Evolutionary conservation across 257 asterid species (phyloP).

Genomic region (Nicotiana tomentosiformis): DNA sequence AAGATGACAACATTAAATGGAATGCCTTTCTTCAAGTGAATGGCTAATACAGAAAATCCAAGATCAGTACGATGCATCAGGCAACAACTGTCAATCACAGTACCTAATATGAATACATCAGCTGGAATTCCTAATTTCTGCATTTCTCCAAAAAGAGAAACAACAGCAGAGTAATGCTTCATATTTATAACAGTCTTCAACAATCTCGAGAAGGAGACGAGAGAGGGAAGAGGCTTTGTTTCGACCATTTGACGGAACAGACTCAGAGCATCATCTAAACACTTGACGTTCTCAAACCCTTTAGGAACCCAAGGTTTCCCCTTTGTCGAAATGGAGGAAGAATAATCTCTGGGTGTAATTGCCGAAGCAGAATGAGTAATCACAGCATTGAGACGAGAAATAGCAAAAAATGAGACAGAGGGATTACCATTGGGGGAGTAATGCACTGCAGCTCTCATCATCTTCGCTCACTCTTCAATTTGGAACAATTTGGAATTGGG

Average conservation of each 20-base stretch:
- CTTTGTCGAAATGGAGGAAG: too few species aligned
- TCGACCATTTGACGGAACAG: slow-evolving; percentile 13
- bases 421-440: too few species aligned
- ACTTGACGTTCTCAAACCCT: background rate
- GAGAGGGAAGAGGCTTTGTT: slow-evolving; percentile 15
- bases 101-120: background rate
- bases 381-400: too few species aligned
- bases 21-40: slow-evolving; percentile 14
- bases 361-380: too few species aligned
- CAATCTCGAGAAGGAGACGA: slow-evolving; percentile 10
- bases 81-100: background rate
- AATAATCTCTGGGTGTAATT: too few species aligned
- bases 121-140: background rate
- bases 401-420: too few species aligned
- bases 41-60: slow-evolving; percentile 14
- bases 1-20: background rate
- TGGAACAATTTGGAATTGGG: too few species aligned
- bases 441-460: too few species aligned
- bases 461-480: too few species aligned
- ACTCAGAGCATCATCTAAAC: slow-evolving; percentile 7
- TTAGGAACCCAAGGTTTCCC: too few species aligned
- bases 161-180: background rate
- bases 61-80: slow-evolving; percentile 5
- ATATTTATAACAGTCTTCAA: slow-evolving; percentile 9
- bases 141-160: too few species aligned